Percentiles rank a stretch among this genome's conserved stretches.
These are phyloP conservation scores for Pouteria campechiana DNA, from an alignment of 179 eudicot genomes.

Conservation along the genomic window DNA sequence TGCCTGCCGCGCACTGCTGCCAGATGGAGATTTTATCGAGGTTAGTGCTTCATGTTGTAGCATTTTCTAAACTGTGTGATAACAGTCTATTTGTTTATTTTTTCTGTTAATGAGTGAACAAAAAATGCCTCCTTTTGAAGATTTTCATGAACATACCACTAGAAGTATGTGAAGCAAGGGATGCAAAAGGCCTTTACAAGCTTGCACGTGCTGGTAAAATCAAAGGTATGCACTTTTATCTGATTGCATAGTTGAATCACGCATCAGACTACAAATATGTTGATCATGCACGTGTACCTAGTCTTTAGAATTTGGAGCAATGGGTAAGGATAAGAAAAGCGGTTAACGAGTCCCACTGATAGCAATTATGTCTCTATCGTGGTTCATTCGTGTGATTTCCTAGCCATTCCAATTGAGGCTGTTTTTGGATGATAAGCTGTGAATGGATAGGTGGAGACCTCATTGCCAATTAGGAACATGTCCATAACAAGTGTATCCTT, in stretches of 20 bases:
- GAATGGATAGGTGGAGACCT: no score
- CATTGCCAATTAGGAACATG: no score
- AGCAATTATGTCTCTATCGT: no score
- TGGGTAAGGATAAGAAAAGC: no score
- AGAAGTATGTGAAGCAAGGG: slow-evolving; percentile 78
- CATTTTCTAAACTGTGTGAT: no score
- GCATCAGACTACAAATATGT: not conserved
- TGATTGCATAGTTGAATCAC: not conserved
- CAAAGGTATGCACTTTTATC: slow-evolving; percentile 36
- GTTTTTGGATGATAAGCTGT: no score
- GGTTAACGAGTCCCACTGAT: no score
- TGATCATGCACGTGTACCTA: not conserved
- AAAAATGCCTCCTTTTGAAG: slow-evolving; percentile 19
- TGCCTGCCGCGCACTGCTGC: slow-evolving; percentile 80
- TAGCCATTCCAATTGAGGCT: no score
- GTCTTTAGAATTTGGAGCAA: not conserved
- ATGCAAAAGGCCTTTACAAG: slow-evolving; percentile 89
- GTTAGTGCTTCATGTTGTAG: slow-evolving; percentile 16
- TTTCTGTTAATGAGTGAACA: not conserved
- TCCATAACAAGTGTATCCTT: no score
- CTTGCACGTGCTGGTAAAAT: slow-evolving; percentile 94
- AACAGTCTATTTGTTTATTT: no score
- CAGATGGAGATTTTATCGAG: slow-evolving; percentile 63
- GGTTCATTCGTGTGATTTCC: no score
- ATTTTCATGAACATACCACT: slow-evolving; percentile 86